A percentile compares a stretch with the other conserved stretches of the same genome.
Conservation (phyloP, 805 yeast genomes). For the Henningerozyma blattae region DNA sequence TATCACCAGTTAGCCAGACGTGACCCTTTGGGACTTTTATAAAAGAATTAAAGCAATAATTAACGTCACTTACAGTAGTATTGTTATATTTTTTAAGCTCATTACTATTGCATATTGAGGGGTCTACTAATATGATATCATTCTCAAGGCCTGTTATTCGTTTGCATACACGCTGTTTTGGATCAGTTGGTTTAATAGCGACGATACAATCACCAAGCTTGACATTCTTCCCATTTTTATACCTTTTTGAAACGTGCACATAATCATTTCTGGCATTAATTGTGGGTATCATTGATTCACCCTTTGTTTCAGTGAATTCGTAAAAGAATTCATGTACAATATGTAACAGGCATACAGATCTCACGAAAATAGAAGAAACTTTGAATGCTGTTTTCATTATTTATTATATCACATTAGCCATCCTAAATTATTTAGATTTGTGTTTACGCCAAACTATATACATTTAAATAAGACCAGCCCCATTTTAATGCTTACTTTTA, state of each 20-base stretch:
- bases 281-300: slow-evolving; percentile 95
- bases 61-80: slow-evolving; percentile 8
- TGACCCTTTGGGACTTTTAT: slow-evolving; percentile 87
- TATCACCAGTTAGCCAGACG: slow-evolving; percentile 96
- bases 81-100: too few species aligned
- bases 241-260: slow-evolving; percentile 61
- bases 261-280: slow-evolving; percentile 62
- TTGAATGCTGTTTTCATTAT: too few species aligned
- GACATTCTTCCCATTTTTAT: slow-evolving; percentile 52
- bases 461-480: too few species aligned
- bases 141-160: slow-evolving; percentile 96
- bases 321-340: slow-evolving; percentile 52
- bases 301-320: slow-evolving; percentile 73
- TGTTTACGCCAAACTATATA: too few species aligned
- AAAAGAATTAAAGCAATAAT: slow-evolving; percentile 30
- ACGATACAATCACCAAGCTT: slow-evolving; percentile 80
- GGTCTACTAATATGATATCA: slow-evolving; percentile 71
- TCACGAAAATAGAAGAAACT: neutral
- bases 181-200: slow-evolving; percentile 82
- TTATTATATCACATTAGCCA: too few species aligned
- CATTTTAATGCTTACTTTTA: too few species aligned
- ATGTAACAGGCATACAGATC: slow-evolving; percentile 58
- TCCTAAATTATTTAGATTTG: too few species aligned
- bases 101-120: slow-evolving; percentile 30
- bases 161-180: slow-evolving; percentile 77